phyloP scores from a whole-genome alignment of 176 grass and related monocot genomes.

The Rhynchospora pubera region DNA sequence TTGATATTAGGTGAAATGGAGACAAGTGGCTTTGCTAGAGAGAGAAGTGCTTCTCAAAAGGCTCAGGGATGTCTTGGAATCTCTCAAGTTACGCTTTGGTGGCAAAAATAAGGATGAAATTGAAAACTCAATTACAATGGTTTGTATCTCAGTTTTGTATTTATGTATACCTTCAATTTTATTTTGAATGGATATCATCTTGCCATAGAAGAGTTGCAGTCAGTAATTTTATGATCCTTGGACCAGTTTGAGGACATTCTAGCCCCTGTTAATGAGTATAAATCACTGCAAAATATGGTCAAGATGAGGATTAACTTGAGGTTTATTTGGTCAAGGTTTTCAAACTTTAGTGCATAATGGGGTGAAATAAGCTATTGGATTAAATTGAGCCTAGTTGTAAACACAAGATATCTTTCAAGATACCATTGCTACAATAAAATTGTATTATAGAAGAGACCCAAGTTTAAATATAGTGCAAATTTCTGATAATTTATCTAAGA shows the following conservation, averaged over 20 bases:
- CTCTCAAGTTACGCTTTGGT: constrained; percentile 39
- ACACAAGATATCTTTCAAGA: neutral
- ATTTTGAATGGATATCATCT: neutral
- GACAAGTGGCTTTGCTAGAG: constrained; percentile 56
- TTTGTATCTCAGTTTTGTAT: constrained; percentile 34
- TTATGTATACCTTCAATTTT: constrained; percentile 18
- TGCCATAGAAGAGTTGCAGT: neutral
- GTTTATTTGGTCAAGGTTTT: neutral
- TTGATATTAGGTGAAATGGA: constrained; percentile 49
- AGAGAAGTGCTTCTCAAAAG: constrained; percentile 66
- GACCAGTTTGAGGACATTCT: neutral
- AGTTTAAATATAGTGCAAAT: neutral
- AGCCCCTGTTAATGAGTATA: neutral
- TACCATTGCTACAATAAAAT: neutral
- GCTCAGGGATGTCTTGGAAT: constrained; percentile 56
- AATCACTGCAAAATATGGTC: neutral
- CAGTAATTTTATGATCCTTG: neutral
- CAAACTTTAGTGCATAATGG: neutral
- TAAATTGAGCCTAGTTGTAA: neutral
- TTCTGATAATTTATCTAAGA: neutral
- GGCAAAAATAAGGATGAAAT: constrained; percentile 66
- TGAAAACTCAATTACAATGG: constrained; percentile 61
- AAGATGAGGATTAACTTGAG: neutral
- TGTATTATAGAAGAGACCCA: neutral
- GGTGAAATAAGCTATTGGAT: neutral